phyloP scores from a whole-genome alignment of 2,329 filamentous ascomycete species.

The Sporothrix variecibatus region DNA sequence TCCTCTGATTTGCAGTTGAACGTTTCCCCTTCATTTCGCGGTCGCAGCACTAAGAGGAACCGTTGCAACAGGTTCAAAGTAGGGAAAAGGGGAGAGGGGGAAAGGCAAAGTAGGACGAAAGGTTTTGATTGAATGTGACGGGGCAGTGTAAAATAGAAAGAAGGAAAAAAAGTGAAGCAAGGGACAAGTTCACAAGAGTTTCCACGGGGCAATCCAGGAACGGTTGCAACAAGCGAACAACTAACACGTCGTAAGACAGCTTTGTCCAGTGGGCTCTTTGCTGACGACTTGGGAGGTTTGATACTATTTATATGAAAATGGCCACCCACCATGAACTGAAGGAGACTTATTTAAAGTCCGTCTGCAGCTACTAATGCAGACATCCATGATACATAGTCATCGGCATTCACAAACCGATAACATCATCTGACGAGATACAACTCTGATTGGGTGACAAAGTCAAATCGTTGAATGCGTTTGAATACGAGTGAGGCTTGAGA shows the following conservation, averaged over 20 bases:
- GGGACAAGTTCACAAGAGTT: neutral
- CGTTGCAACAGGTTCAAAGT: neutral
- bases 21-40: neutral
- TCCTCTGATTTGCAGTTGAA: neutral
- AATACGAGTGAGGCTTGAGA: neutral
- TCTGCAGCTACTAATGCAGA: neutral
- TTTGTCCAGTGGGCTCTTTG: neutral
- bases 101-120: neutral
- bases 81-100: neutral
- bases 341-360: neutral
- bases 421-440: neutral
- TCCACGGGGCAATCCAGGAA: constrained; percentile 1
- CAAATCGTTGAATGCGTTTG: too few species aligned
- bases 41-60: neutral
- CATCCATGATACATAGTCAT: neutral
- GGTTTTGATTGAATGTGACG: neutral
- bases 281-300: neutral
- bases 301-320: neutral
- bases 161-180: neutral
- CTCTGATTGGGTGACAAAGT: neutral
- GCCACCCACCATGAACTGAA: neutral
- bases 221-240: neutral
- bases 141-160: neutral
- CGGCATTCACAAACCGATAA: neutral
- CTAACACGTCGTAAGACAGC: neutral